These are phyloP conservation scores for Terana coerulea DNA, from an alignment of 768 basidiomycete genomes.

Conservation along the genomic window DNA sequence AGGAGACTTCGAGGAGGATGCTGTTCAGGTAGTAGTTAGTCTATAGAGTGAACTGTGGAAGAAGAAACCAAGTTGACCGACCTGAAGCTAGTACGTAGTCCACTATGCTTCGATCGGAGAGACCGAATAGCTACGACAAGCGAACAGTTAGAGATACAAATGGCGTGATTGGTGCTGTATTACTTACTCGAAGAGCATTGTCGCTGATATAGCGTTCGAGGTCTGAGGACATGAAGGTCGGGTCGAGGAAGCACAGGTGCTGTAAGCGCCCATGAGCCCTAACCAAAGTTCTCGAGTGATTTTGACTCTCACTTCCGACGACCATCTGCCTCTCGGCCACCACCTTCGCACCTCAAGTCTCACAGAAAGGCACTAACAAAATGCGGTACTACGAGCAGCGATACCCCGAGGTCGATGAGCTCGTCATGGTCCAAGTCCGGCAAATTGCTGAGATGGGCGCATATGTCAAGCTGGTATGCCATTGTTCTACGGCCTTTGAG, in stretches of 20 bases:
- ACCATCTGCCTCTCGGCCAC: constrained; percentile 2
- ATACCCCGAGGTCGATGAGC: constrained; percentile 95
- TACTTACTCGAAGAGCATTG: constrained; percentile 63
- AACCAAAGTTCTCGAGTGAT: background rate
- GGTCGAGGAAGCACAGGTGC: background rate
- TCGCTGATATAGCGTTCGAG: constrained; percentile 75
- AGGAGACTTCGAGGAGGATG: constrained; percentile 79
- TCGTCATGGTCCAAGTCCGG: constrained; percentile 99
- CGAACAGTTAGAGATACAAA: constrained; percentile 4
- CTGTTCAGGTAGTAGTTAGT: constrained; percentile 32
- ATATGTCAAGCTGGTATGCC: constrained; percentile 91
- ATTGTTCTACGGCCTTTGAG: too few species aligned
- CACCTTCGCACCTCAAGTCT: background rate
- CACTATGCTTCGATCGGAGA: constrained; percentile 79
- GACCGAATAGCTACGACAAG: constrained; percentile 64
- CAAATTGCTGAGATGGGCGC: constrained; percentile 99
- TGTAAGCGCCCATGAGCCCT: background rate
- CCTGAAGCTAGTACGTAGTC: constrained; percentile 88
- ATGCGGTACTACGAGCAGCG: constrained; percentile 95
- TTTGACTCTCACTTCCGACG: constrained; percentile 5
- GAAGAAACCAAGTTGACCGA: constrained; percentile 23
- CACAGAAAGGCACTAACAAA: background rate
- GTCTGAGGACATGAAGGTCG: constrained; percentile 50
- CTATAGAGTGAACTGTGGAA: constrained; percentile 7
- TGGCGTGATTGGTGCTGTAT: background rate